Evolutionary conservation across 257 asterid genomes (phyloP), one percentile per base, ranked within the genome.

Genomic region (Agastache rugosa): DNA sequence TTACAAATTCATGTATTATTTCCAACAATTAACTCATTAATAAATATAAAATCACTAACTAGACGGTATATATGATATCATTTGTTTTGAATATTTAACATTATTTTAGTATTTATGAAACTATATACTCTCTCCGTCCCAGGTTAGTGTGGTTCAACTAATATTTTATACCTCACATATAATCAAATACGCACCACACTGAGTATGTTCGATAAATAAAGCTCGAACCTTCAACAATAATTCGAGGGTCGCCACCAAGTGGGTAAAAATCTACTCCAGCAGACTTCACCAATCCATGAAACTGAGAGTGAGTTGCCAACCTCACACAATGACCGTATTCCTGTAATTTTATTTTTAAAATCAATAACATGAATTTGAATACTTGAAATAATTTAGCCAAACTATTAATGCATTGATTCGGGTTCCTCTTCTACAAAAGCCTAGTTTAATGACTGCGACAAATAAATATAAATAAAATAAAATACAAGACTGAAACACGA

Each of bases 171-270:
- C n/a, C n/a, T n/a, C n/a, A n/a, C n/a, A n/a, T n/a, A n/a, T n/a
- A n/a, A n/a, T n/a, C n/a, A n/a, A n/a, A n/a, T n/a, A n/a, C n/a
- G n/a, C n/a, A n/a, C n/a, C n/a, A n/a, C n/a, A n/a, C n/a, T n/a
- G n/a, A n/a, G n/a, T n/a, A 14, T 45, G 1, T 16, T 15, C 8
- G 8, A 1, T 12, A 16, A 7, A 16, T 3, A 15, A 17, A 53
- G 53, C 81, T 77, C 96, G 88, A 87, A 92, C 98, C 91, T 89
- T 90, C 90, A 66, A 93, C 87, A 80, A 93, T 81, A 71, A 93
- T 69, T 42, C 95, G 91, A 80, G 98, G 97, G 74, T 93, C 98
- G 7, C 98, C 98, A 9, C 97, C 98, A 73, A 93, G 78, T 5
- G 98, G 97, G 75, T 84, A 91, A 79, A 91, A 93, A 64, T 87